phyloP scores from a whole-genome alignment of 768 basidiomycete species.

The Termitomyces sp. region DNA sequence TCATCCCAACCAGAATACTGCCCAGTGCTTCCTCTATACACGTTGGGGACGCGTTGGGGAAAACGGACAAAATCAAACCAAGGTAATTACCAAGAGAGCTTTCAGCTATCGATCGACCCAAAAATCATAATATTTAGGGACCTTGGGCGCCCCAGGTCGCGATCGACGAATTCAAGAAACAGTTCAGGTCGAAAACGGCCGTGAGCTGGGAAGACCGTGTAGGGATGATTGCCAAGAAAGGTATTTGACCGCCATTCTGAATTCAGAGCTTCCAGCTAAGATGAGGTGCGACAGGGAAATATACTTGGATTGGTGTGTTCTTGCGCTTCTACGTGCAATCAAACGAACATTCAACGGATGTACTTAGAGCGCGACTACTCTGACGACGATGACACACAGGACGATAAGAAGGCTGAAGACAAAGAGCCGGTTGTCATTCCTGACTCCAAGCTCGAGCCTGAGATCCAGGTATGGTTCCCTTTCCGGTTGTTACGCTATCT shows the following conservation, averaged over 20 bases:
- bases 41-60: slow-evolving; percentile 65
- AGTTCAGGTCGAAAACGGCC: slow-evolving; percentile 51
- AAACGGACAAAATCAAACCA: slow-evolving; percentile 41
- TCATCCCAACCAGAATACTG: slow-evolving; percentile 37
- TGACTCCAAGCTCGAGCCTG: slow-evolving; percentile 35
- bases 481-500: background rate
- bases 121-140: slow-evolving; percentile 29
- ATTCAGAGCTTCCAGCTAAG: background rate
- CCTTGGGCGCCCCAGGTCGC: slow-evolving; percentile 35
- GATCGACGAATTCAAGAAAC: slow-evolving; percentile 51
- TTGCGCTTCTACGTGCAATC: background rate
- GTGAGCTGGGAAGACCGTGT: slow-evolving; percentile 44
- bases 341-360: background rate
- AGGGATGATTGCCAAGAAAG: slow-evolving; percentile 46
- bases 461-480: slow-evolving; percentile 34
- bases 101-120: background rate
- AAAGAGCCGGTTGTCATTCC: slow-evolving; percentile 36
- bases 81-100: slow-evolving; percentile 25
- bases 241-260: slow-evolving; percentile 19
- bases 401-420: slow-evolving; percentile 20
- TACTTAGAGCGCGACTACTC: slow-evolving; percentile 48
- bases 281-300: slow-evolving; percentile 39
- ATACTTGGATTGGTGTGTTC: slow-evolving; percentile 48
- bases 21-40: slow-evolving; percentile 36
- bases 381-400: slow-evolving; percentile 39